Conservation (phyloP, 208 protist species). For the Balamuthia mandrillaris region DNA sequence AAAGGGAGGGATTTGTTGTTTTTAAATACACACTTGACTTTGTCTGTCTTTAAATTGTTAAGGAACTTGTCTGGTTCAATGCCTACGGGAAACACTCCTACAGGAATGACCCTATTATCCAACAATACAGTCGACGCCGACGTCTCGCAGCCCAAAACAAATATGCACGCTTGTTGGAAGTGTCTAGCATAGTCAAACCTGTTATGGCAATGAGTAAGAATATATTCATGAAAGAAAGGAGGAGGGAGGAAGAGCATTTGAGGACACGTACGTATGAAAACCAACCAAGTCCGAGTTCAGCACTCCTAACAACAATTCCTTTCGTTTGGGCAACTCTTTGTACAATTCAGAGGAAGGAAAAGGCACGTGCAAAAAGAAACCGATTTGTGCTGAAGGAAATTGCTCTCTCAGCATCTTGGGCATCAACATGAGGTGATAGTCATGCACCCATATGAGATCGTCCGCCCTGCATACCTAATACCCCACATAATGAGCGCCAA, state of each 20-base stretch:
- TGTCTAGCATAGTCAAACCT: conserved; percentile 67
- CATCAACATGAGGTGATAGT: conserved; percentile 76
- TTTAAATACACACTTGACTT: conserved; percentile 14
- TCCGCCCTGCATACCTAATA: conserved; percentile 34
- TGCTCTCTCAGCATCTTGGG: conserved; percentile 64
- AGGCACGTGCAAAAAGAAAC: conserved; percentile 80
- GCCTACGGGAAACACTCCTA: conserved; percentile 64
- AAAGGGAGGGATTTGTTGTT: no score
- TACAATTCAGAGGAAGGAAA: conserved; percentile 74
- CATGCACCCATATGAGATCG: conserved; percentile 75
- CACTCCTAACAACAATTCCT: conserved; percentile 67
- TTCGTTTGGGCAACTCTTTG: conserved; percentile 63
- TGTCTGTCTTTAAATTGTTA: conserved; percentile 33
- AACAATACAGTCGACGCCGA: background rate
- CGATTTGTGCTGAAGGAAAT: conserved; percentile 47
- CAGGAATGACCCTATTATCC: background rate
- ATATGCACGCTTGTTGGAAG: conserved; percentile 59
- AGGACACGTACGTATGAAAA: conserved; percentile 72
- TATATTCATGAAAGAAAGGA: no score
- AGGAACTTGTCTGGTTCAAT: conserved; percentile 68
- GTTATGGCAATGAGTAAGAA: background rate
- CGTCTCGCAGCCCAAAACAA: conserved; percentile 60
- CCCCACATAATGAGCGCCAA: no score
- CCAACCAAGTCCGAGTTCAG: conserved; percentile 67
- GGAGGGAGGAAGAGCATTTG: no score